Base-by-base conservation (phyloP, 441 rosid species). In the Gossypium armourianum region DNA sequence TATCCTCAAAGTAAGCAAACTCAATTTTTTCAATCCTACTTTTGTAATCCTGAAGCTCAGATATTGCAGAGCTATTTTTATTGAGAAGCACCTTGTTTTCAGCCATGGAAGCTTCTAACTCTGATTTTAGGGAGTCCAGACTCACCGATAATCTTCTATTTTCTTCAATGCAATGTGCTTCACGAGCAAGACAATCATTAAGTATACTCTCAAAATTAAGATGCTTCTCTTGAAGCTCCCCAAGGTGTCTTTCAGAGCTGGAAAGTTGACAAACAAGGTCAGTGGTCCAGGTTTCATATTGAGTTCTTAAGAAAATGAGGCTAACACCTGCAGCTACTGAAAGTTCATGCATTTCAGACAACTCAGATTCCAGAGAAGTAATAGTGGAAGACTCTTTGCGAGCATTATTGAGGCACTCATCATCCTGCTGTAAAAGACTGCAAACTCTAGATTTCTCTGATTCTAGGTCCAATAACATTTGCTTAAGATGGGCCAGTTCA, bases 401-500 rank as follows among this genome's bases (percentile, higher is more conserved):
- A 72, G 81, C 83, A 75, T 70, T 70, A 79, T 78, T 76, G 36
- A 81, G 79, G 68, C 81, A 66, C 78, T 84, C 83, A 77, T 89
- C 84, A 76, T 78, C 77, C 17, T 75, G 82, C 61, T 78, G 74
- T 75, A 88, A 74, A 77, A 78, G 82, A 78, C 61, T 58, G 74
- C 80, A 69, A 47, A 80, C 66, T 76, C 69, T 81, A 66, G 79
- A 84, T 75, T 87, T 84, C 86, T 90, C 96, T 65, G 74, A 82
- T 80, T 89, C 92, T 72, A 90, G 78, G 69, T 83, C 81, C 15
- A 85, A 86, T 15, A 87, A 78, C 74, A 75, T 76, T 78, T 84
- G 86, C 87, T 80, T 86, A 71, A 87, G 88, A 68, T 79, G 76
- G 77, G 74, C 78, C 80, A 87, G 45, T 75, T 90, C 91, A 70